Base-by-base conservation (phyloP, 805 yeast genomes). In the Schwanniomyces sp. region DNA sequence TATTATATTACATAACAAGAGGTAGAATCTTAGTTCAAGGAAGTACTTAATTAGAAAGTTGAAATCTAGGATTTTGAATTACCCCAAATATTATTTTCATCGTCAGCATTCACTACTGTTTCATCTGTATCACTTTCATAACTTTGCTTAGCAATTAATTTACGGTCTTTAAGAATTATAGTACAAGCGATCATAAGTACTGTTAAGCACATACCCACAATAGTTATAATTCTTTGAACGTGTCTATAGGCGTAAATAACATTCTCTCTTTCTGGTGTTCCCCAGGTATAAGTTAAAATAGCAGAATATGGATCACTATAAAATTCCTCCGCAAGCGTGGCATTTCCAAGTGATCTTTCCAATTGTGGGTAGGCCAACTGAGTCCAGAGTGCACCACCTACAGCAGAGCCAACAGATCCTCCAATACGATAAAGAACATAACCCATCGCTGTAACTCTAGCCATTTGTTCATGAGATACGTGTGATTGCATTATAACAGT, bases 201-300 rank as follows among this genome's bases (percentile, higher is more conserved):
- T 18, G 46, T 44, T 12, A 52, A 49, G 18, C 27, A 34, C 17
- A 52, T 14, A 16, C 84, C 87, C 21, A 78, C 78, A 42, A 76
- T 70, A 41, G 80, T 70, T 61, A 82, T 75, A 45, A 80, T 58
- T 52, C 74, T 72, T 62, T 84, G 89, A 42, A 81, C 74, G 47
- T 81, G 66, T 46, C 75, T 75, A 59, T 85, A 85, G 2, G 86
- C 74, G 44, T 61, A 65, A 2, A 82, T 84, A 41, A 82, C 71
- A 2, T 78, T 82, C 2, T 57, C 59, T 62, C 90, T 78, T 49
- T 75, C 79, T 14, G 84, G 78, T 0, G 86, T 69, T 2, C 80
- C 88, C 85, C 86, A 81, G 1, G 80, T 60, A 56, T 82, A 72
- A 0, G 57, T 55, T 3, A 57, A 44, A 40, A 78, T 69, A 51